Evolutionary conservation across 495 filamentous ascomycete genomes (phyloP).

Genomic region (Aspergillus egyptiacus): DNA sequence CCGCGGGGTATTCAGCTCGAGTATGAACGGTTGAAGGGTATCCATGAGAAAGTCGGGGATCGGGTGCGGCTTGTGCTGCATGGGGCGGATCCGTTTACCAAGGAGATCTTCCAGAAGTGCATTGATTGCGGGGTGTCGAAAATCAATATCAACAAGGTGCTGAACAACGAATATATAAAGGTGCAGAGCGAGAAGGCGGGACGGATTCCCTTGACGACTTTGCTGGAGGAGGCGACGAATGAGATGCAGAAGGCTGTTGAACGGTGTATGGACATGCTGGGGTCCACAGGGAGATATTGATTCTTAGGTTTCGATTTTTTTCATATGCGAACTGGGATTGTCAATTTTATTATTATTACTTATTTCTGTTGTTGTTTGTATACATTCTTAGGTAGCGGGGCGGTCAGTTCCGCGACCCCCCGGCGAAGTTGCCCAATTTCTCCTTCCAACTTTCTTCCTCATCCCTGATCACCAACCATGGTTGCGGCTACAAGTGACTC

Average conservation of each 20-base stretch:
- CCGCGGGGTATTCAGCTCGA: slow-evolving; percentile 66
- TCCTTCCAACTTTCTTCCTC: not conserved
- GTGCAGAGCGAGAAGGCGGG: slow-evolving; percentile 62
- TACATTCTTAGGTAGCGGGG: not conserved
- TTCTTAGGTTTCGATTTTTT: slow-evolving; percentile 14
- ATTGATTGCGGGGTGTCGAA: slow-evolving; percentile 68
- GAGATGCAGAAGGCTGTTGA: slow-evolving; percentile 73
- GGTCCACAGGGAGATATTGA: slow-evolving; percentile 53
- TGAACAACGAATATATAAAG: slow-evolving; percentile 64
- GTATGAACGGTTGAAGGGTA: slow-evolving; percentile 60
- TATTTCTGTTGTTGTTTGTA: not conserved
- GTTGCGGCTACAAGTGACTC: slow-evolving; percentile 5
- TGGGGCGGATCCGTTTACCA: slow-evolving; percentile 68
- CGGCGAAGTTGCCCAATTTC: not conserved
- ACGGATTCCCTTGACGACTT: slow-evolving; percentile 57
- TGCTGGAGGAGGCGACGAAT: slow-evolving; percentile 67
- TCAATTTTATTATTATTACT: not conserved
- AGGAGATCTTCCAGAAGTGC: slow-evolving; percentile 61
- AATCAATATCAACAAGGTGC: slow-evolving; percentile 77
- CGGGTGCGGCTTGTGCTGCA: slow-evolving; percentile 67
- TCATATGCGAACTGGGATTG: too few species aligned
- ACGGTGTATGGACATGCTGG: slow-evolving; percentile 65
- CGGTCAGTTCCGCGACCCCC: slow-evolving; percentile 1
- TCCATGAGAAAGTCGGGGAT: slow-evolving; percentile 56
- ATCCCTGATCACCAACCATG: not conserved